Percentiles rank a stretch among this genome's conserved stretches.
Conservation (phyloP, 2,329 filamentous ascomycete genomes). For the Nemania abortiva region DNA sequence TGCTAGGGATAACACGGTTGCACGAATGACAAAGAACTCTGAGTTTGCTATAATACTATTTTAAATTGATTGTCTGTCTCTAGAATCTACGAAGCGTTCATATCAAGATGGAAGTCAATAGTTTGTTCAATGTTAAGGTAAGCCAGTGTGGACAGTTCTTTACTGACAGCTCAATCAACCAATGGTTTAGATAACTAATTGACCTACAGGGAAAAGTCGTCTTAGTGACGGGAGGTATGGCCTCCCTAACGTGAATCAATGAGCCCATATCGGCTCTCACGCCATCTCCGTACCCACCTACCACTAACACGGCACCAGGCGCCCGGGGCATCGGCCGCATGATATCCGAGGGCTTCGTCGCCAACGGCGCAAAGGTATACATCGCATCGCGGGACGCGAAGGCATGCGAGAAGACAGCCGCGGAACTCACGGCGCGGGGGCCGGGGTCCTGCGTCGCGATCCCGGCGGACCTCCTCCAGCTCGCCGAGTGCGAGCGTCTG, state of each 20-base stretch:
- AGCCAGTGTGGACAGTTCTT: constrained; percentile 34
- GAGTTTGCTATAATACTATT: neutral
- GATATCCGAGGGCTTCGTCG: constrained; percentile 75
- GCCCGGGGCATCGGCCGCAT: constrained; percentile 75
- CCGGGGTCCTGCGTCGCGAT: constrained; percentile 67
- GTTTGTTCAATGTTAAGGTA: constrained; percentile 71
- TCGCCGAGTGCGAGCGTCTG: constrained; percentile 66
- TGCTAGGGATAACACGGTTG: neutral
- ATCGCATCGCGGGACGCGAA: constrained; percentile 72
- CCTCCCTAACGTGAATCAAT: neutral
- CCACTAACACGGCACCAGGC: constrained; percentile 46
- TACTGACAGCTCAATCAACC: neutral
- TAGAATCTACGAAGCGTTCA: neutral
- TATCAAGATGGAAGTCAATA: constrained; percentile 64
- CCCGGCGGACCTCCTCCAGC: constrained; percentile 73
- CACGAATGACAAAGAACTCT: neutral
- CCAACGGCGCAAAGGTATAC: constrained; percentile 73
- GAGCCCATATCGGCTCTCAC: neutral
- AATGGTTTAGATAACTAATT: constrained; percentile 18
- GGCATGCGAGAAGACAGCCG: constrained; percentile 67
- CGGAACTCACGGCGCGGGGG: constrained; percentile 66
- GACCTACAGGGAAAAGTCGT: constrained; percentile 65
- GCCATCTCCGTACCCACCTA: constrained; percentile 3
- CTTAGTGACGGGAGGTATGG: constrained; percentile 65
- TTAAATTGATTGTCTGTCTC: neutral